These are phyloP conservation scores for Hericium coralloides DNA, from an alignment of 768 basidiomycete genomes.

Conservation along the genomic window DNA sequence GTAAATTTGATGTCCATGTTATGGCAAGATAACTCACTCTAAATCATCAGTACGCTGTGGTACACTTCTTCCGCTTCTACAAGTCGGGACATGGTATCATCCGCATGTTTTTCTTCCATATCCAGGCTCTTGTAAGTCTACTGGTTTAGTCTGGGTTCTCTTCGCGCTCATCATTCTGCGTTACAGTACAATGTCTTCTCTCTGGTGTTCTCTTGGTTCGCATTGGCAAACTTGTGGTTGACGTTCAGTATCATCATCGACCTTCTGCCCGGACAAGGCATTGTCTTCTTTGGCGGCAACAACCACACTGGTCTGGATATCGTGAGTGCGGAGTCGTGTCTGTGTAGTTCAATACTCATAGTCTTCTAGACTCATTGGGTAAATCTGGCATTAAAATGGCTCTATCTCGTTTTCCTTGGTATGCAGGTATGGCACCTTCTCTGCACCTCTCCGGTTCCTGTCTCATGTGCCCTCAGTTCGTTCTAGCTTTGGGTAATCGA, in stretches of 20 bases:
- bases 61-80: constrained; percentile 89
- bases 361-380: constrained; percentile 74
- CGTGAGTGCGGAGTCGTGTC: constrained; percentile 35
- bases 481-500: constrained; percentile 69
- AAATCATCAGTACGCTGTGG: constrained; percentile 65
- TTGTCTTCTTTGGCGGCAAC: constrained; percentile 63
- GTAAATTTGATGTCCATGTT: constrained; percentile 19
- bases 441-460: neutral
- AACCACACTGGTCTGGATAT: constrained; percentile 25
- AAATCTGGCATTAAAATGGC: constrained; percentile 75
- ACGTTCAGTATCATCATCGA: constrained; percentile 96
- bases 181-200: constrained; percentile 75
- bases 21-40: constrained; percentile 1
- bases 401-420: constrained; percentile 78
- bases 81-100: constrained; percentile 78
- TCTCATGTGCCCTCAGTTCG: constrained; percentile 32
- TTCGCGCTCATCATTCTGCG: constrained; percentile 1
- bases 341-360: neutral
- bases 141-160: neutral
- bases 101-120: constrained; percentile 94
- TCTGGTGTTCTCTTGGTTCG: constrained; percentile 89
- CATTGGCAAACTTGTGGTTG: constrained; percentile 86
- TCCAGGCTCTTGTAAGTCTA: constrained; percentile 74
- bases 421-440: constrained; percentile 41
- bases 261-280: constrained; percentile 48